These are phyloP conservation scores for Syzygium oleosum DNA, from an alignment of 345 rosid species.

Conservation along the genomic window DNA sequence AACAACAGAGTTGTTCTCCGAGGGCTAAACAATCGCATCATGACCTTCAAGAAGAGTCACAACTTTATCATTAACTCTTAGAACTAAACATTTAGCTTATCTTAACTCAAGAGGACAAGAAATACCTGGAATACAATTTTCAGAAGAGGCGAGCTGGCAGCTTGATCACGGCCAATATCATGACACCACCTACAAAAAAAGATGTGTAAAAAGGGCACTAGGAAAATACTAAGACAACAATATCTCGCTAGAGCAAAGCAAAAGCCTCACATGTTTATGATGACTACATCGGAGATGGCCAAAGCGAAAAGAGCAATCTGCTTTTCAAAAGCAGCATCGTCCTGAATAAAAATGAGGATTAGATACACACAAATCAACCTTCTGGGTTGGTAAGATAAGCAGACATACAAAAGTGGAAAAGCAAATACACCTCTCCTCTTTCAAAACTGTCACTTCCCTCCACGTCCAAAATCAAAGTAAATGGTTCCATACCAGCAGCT, in stretches of 20 bases:
- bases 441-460: constrained; percentile 54
- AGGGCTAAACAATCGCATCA: constrained; percentile 95
- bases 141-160: constrained; percentile 92
- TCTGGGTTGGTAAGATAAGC: not conserved
- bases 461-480: constrained; percentile 83
- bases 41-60: constrained; percentile 51
- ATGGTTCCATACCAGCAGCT: constrained; percentile 75
- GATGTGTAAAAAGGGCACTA: not conserved
- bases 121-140: constrained; percentile 25
- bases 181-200: not conserved
- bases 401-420: not conserved
- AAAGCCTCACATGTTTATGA: constrained; percentile 80
- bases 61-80: constrained; percentile 2
- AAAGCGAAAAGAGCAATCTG: constrained; percentile 98
- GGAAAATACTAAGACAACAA: not conserved
- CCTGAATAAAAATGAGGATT: constrained; percentile 31
- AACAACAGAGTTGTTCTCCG: constrained; percentile 91
- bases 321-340: constrained; percentile 95
- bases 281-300: constrained; percentile 93
- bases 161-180: constrained; percentile 96
- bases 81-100: constrained; percentile 1
- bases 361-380: not conserved
- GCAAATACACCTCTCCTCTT: constrained; percentile 33
- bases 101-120: constrained; percentile 1
- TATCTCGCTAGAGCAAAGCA: not conserved